Percentiles rank a stretch among this genome's conserved stretches.
Conservation (phyloP, 768 basidiomycete species). For the Suillus occidentalis region DNA sequence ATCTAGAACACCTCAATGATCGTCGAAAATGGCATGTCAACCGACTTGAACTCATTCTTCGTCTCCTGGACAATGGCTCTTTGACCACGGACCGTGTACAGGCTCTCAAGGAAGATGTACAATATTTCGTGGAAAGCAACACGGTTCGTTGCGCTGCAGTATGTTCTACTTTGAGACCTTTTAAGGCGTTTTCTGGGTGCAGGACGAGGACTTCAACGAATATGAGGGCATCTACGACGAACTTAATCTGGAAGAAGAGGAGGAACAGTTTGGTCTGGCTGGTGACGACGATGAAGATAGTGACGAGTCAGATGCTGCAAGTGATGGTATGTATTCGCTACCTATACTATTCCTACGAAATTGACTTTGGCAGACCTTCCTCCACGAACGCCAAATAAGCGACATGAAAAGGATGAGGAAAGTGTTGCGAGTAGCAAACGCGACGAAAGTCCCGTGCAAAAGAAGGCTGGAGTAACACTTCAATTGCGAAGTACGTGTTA, state of each 20-base stretch:
- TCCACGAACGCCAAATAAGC: conserved; percentile 66
- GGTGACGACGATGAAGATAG: conserved; percentile 76
- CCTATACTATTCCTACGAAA: not conserved
- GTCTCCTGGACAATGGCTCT: conserved; percentile 92
- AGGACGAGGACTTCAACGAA: conserved; percentile 98
- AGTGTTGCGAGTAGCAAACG: conserved; percentile 68
- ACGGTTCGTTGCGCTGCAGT: conserved; percentile 57
- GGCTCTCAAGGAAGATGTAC: conserved; percentile 88
- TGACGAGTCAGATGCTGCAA: conserved; percentile 72
- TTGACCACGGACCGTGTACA: conserved; percentile 78
- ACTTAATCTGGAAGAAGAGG: conserved; percentile 94
- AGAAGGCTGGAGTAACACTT: conserved; percentile 66
- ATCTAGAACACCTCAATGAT: conserved; percentile 88
- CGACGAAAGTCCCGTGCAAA: conserved; percentile 75
- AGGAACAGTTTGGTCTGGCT: conserved; percentile 85
- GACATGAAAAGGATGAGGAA: conserved; percentile 72
- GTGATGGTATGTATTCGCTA: conserved; percentile 56
- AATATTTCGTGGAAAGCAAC: conserved; percentile 95
- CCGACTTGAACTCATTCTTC: conserved; percentile 88
- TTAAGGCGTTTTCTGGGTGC: conserved; percentile 21
- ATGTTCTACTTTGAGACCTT: conserved; percentile 12
- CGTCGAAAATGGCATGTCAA: conserved; percentile 94
- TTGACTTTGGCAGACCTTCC: conserved; percentile 49
- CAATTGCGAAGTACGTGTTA: conserved; percentile 69
- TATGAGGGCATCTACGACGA: conserved; percentile 98